Conservation (phyloP, 768 basidiomycete species). For the Russula virescens region DNA sequence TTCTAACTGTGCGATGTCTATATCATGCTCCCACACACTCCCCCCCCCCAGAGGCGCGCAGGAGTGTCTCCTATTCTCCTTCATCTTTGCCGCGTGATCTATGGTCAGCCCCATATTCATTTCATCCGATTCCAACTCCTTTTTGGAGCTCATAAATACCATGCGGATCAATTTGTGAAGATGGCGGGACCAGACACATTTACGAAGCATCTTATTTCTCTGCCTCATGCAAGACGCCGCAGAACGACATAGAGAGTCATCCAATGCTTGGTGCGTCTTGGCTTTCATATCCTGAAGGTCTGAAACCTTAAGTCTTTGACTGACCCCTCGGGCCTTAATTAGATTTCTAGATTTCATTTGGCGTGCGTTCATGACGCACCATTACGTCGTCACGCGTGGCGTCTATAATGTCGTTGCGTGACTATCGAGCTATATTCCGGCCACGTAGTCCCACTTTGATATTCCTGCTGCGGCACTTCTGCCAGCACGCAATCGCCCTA, state of each 20-base stretch:
- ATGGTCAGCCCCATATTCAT: conserved; percentile 37
- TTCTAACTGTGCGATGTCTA: conserved; percentile 35
- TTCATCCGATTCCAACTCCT: conserved; percentile 26
- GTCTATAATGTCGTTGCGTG: conserved; percentile 51
- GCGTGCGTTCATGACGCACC: conserved; percentile 58
- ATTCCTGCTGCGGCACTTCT: conserved; percentile 45
- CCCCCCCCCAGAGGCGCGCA: not conserved
- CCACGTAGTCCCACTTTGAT: conserved; percentile 48
- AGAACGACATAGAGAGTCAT: conserved; percentile 47
- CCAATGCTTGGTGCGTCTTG: conserved; percentile 55
- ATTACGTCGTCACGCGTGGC: conserved; percentile 59
- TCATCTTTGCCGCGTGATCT: conserved; percentile 40
- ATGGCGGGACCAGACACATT: conserved; percentile 49
- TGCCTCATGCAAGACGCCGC: conserved; percentile 63
- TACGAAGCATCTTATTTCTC: conserved; percentile 57
- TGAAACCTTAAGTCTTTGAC: not conserved
- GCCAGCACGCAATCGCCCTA: conserved; percentile 33
- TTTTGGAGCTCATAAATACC: conserved; percentile 38
- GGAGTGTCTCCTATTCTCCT: conserved; percentile 25
- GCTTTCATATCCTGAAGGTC: not conserved
- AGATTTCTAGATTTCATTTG: conserved; percentile 75
- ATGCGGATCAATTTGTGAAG: conserved; percentile 34
- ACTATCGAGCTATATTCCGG: conserved; percentile 39
- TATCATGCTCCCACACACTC: conserved; percentile 25
- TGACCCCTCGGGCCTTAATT: not conserved